phyloP scores from a whole-genome alignment of 768 basidiomycete genomes.

The Lepiota brunneoincarnata region DNA sequence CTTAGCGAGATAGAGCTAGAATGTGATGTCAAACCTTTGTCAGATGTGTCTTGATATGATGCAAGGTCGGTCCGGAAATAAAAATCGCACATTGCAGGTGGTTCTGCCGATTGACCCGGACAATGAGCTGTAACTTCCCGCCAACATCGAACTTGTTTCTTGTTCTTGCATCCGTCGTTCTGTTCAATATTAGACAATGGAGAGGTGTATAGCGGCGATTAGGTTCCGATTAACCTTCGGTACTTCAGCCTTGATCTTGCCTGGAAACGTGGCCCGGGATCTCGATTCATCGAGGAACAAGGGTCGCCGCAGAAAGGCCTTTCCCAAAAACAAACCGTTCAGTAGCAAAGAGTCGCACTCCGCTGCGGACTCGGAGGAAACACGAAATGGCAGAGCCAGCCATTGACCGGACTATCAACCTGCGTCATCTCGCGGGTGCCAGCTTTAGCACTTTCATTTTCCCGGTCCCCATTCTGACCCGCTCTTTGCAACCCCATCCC shows the following conservation, averaged over 20 bases:
- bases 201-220: background rate
- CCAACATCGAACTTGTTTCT: background rate
- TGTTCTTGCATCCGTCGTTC: no score
- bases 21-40: no score
- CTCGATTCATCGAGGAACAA: constrained; percentile 8
- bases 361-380: constrained; percentile 6
- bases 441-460: background rate
- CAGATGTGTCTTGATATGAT: no score
- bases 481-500: background rate
- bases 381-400: background rate
- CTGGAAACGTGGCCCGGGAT: constrained; percentile 7
- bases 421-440: constrained; percentile 1
- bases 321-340: background rate
- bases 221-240: constrained; percentile 6
- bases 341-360: background rate
- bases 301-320: background rate
- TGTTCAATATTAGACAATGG: background rate
- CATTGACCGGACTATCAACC: background rate
- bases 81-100: background rate
- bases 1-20: no score
- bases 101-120: constrained; percentile 7
- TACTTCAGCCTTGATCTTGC: constrained; percentile 1
- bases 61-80: no score
- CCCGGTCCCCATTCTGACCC: constrained; percentile 11
- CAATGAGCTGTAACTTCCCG: background rate